Evolutionary conservation across 495 filamentous ascomycete genomes (phyloP).

Genomic region (Articulospora tetracladia): DNA sequence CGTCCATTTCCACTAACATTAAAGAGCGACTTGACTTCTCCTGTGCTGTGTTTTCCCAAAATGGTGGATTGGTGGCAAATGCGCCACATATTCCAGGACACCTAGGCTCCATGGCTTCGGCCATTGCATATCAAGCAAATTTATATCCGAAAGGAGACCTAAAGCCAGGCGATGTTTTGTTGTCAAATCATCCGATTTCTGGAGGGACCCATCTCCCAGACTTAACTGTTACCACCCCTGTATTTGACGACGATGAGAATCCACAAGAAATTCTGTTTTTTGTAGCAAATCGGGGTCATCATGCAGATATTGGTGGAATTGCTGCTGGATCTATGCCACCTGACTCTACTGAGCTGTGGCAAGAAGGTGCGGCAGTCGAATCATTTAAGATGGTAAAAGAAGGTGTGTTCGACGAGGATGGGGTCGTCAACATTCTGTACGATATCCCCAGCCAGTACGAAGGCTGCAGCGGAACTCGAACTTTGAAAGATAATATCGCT

Average conservation of each 20-base stretch:
- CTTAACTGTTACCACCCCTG: constrained; percentile 27
- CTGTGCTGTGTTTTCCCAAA: constrained; percentile 38
- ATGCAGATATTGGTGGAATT: constrained; percentile 32
- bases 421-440: constrained; percentile 25
- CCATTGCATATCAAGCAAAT: constrained; percentile 26
- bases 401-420: constrained; percentile 30
- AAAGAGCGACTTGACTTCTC: constrained; percentile 43
- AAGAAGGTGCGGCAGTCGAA: constrained; percentile 31
- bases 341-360: constrained; percentile 26
- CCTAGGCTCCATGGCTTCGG: constrained; percentile 26
- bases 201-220: constrained; percentile 30
- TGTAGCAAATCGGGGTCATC: constrained; percentile 30
- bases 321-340: constrained; percentile 28
- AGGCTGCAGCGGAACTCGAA: constrained; percentile 28
- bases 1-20: constrained; percentile 37
- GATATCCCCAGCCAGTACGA: constrained; percentile 27
- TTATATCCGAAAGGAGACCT: constrained; percentile 8
- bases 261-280: constrained; percentile 27
- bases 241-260: constrained; percentile 23
- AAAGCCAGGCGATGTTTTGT: constrained; percentile 25
- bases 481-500: constrained; percentile 28
- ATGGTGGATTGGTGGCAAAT: constrained; percentile 40
- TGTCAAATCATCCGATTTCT: constrained; percentile 20
- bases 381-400: constrained; percentile 27
- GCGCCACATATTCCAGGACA: constrained; percentile 30